Evolutionary conservation across 257 asterid species (phyloP).

Genomic region (Nicotiana tomentosiformis): DNA sequence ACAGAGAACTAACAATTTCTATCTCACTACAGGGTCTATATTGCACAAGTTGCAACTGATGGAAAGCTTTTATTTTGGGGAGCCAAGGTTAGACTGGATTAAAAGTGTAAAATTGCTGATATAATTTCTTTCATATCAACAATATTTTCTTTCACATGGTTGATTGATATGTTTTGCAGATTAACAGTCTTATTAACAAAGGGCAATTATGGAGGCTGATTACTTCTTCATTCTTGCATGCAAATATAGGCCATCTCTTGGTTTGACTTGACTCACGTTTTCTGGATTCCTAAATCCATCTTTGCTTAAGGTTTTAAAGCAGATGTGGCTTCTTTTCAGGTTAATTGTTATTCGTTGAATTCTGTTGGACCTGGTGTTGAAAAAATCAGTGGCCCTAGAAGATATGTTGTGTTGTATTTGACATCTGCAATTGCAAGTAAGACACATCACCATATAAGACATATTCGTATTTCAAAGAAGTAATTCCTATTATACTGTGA

Average conservation of each 20-base stretch:
- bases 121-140: neutral
- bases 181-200: constrained; percentile 70
- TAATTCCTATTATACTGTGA: constrained; percentile 4
- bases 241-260: constrained; percentile 78
- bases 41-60: constrained; percentile 57
- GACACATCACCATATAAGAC: constrained; percentile 7
- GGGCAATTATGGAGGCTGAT: constrained; percentile 91
- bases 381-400: constrained; percentile 62
- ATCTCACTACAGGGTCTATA: constrained; percentile 45
- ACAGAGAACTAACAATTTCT: neutral
- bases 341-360: constrained; percentile 81
- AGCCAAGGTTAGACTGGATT: constrained; percentile 60
- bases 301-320: constrained; percentile 10
- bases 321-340: constrained; percentile 40
- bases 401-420: constrained; percentile 61
- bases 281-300: constrained; percentile 4
- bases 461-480: constrained; percentile 14
- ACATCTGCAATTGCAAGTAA: constrained; percentile 84
- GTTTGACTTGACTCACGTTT: constrained; percentile 32
- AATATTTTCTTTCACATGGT: neutral
- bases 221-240: constrained; percentile 81
- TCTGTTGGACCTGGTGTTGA: constrained; percentile 71
- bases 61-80: constrained; percentile 74
- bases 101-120: neutral
- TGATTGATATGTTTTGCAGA: constrained; percentile 37